Evolutionary conservation across 2,329 filamentous ascomycete genomes (phyloP), one percentile per base, ranked within the genome.

Genomic region (Piedraia hortae): DNA sequence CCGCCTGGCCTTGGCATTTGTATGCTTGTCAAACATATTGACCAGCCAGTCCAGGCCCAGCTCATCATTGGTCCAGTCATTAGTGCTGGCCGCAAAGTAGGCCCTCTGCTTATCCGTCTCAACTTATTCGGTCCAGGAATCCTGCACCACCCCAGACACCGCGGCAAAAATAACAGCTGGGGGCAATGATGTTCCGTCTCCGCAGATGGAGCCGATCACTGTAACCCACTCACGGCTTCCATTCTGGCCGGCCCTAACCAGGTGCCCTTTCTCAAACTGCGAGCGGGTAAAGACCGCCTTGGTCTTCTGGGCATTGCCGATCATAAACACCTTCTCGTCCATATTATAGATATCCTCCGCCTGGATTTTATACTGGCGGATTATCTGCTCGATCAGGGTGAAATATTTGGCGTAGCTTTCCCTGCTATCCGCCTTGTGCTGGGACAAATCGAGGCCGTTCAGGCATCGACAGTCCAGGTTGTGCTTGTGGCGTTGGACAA

Each of bases 21-120:
- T 30, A 18, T 19, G 15, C 7, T 18, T 10, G 10, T 29, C 18
- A 19, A 32, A 30, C 12, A 32, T 16, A 11, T 28, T 21, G 12
- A 20, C 23, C 12, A 30, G 18, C 26, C 22, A 28, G 10, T 25
- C 18, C 6, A 28, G 23, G 19, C 26, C 19, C 24, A 34, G 28
- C 12, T 33, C 21, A 21, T 34, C 23, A 24, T 27, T 26, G 11
- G 22, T 35, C 27, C 24, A 34, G 14, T 27, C 24, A 18, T 14
- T 28, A 18, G 19, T 23, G 18, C 25, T 34, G 8, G 20, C 31
- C 11, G 27, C 23, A 20, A 32, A 26, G 17, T 21, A 24, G 14
- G 23, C 22, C 13, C 17, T 14, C 11, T 31, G 20, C 9, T 23
- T n/a, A 6, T 23, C 13, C 15, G 13, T 4, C 10, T 32, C 22